phyloP scores from a whole-genome alignment of 495 filamentous ascomycete genomes.

The Penicillium canescens region DNA sequence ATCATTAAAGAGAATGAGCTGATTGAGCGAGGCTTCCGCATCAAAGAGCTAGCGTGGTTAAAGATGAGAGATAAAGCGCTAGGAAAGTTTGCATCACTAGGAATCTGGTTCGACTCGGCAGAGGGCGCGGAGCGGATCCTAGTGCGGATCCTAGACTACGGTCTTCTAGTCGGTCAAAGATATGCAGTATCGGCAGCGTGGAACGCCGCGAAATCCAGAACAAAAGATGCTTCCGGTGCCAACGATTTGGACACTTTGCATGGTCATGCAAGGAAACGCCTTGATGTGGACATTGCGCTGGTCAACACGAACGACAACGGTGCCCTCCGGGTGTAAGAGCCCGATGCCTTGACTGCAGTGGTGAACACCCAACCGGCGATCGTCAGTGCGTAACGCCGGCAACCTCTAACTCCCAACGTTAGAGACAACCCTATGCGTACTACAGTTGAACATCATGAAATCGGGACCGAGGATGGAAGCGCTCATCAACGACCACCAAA shows the following conservation, averaged over 20 bases:
- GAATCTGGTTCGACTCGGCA: too few relatives aligned
- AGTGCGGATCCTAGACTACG: constrained; percentile 19
- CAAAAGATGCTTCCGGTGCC: constrained; percentile 27
- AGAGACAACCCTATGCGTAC: constrained; percentile 20
- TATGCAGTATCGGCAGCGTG: too few relatives aligned
- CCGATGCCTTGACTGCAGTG: constrained; percentile 22
- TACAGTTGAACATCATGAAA: constrained; percentile 34
- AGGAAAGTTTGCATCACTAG: constrained; percentile 18
- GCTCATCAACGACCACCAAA: constrained; percentile 28
- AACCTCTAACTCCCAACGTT: constrained; percentile 15
- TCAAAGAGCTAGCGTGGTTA: constrained; percentile 25
- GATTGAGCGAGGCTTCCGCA: constrained; percentile 10
- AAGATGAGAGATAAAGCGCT: constrained; percentile 22
- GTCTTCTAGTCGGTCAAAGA: constrained; percentile 19
- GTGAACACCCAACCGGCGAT: constrained; percentile 23
- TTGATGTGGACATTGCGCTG: constrained; percentile 25
- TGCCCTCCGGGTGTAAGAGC: constrained; percentile 22
- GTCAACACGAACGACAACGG: constrained; percentile 17
- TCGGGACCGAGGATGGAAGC: constrained; percentile 26
- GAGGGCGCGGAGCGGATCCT: too few relatives aligned
- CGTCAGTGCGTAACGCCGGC: constrained; percentile 11
- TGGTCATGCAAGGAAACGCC: constrained; percentile 32
- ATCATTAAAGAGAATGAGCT: constrained; percentile 27
- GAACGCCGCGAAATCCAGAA: constrained; percentile 14
- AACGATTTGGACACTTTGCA: constrained; percentile 29